A percentile compares a stretch with the other conserved stretches of the same genome.
These are phyloP conservation scores for Aspergillus carbonarius DNA, from an alignment of 2,329 filamentous ascomycete species.

Conservation along the genomic window DNA sequence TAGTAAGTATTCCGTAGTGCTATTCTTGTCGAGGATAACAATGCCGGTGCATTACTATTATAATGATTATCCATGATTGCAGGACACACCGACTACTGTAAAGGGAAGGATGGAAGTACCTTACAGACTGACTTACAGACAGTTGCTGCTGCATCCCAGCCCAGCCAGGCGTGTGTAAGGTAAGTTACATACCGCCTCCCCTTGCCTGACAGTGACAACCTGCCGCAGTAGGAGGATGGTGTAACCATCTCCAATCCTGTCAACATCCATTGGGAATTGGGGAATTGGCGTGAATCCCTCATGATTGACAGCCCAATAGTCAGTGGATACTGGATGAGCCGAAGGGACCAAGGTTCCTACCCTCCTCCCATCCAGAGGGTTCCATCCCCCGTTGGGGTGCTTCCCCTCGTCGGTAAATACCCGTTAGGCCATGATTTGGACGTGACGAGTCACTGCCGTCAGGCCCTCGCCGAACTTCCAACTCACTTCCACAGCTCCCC, in stretches of 20 bases:
- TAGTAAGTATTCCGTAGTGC: not conserved
- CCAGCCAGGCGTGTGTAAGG: not conserved
- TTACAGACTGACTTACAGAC: not conserved
- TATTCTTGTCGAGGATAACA: not conserved
- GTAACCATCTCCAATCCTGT: too few relatives aligned
- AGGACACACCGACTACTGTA: not conserved
- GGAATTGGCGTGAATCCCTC: too few relatives aligned
- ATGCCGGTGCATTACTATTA: not conserved
- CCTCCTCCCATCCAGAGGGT: too few relatives aligned
- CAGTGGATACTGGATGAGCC: too few relatives aligned
- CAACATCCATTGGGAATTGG: too few relatives aligned
- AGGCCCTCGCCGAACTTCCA: not conserved
- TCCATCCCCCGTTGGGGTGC: too few relatives aligned
- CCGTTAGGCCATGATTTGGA: not conserved
- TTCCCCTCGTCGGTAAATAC: not conserved
- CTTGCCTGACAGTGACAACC: not conserved
- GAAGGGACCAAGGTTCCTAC: too few relatives aligned
- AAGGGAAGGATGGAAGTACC: not conserved
- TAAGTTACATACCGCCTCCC: not conserved
- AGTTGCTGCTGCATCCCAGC: not conserved
- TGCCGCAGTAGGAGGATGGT: too few relatives aligned
- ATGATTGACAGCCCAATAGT: too few relatives aligned
- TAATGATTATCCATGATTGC: not conserved
- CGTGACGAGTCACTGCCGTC: not conserved
- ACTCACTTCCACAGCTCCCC: not conserved